These are phyloP conservation scores for Vitellaria paradoxa DNA, from an alignment of 179 eudicot genomes.

Conservation along the genomic window DNA sequence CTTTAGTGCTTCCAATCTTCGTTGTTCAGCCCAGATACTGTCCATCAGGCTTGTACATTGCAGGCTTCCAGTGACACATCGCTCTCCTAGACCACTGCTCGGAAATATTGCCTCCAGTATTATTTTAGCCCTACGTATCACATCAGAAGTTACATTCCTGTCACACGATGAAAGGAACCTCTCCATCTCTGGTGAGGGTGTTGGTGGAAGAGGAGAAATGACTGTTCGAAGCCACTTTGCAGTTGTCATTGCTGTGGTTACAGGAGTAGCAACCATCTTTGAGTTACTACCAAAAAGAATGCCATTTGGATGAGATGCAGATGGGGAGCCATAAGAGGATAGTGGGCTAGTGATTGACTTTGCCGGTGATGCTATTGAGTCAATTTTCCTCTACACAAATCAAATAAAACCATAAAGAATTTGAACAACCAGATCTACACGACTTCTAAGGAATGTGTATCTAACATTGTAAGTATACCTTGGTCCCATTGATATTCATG, in stretches of 20 bases:
- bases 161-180: constrained; percentile 70
- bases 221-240: constrained; percentile 95
- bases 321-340: constrained; percentile 72
- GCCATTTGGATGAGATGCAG: constrained; percentile 35
- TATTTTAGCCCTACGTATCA: constrained; percentile 74
- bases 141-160: constrained; percentile 64
- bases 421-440: neutral
- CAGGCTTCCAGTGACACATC: constrained; percentile 43
- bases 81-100: constrained; percentile 68
- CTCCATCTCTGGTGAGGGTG: constrained; percentile 72
- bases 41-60: constrained; percentile 79
- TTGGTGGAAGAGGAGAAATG: constrained; percentile 77
- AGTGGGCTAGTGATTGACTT: constrained; percentile 74
- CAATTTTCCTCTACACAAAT: constrained; percentile 58
- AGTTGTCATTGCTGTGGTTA: constrained; percentile 98
- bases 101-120: constrained; percentile 96
- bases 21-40: constrained; percentile 91
- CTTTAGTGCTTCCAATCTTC: constrained; percentile 80
- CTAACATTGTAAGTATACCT: constrained; percentile 45
- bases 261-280: constrained; percentile 72
- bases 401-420: constrained; percentile 9
- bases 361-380: constrained; percentile 70
- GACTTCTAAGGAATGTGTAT: neutral
- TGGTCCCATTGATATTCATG: constrained; percentile 52
- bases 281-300: constrained; percentile 26